Conservation (phyloP, 306 rosid species). For the Rubus idaeus region DNA sequence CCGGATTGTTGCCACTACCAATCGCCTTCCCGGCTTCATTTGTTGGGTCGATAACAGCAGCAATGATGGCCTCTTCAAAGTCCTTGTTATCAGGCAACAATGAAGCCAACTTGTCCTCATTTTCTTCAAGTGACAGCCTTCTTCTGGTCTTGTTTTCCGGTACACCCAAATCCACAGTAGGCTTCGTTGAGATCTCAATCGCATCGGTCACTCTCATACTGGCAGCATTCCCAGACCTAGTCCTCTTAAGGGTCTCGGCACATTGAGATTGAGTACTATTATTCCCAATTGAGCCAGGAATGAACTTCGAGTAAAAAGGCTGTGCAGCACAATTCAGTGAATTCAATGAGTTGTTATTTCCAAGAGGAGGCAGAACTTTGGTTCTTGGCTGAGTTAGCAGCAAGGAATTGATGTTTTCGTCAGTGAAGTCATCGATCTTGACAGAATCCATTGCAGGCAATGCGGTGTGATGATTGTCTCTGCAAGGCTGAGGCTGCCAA, state of each 20-base stretch:
- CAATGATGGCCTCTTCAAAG: constrained; percentile 87
- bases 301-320: constrained; percentile 65
- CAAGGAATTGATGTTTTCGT: constrained; percentile 62
- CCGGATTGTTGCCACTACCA: constrained; percentile 6
- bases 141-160: constrained; percentile 68
- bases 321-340: constrained; percentile 75
- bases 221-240: constrained; percentile 82
- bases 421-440: constrained; percentile 50
- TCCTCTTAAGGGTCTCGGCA: constrained; percentile 74
- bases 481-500: constrained; percentile 99
- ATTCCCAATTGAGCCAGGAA: constrained; percentile 34
- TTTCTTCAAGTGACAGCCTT: constrained; percentile 51
- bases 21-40: constrained; percentile 33
- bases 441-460: constrained; percentile 29
- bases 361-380: constrained; percentile 23
- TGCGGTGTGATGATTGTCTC: constrained; percentile 60
- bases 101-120: constrained; percentile 36
- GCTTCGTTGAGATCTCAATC: constrained; percentile 29
- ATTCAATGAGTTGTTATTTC: constrained; percentile 23
- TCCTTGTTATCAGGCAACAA: constrained; percentile 75
- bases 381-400: constrained; percentile 1
- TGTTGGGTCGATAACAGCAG: constrained; percentile 60
- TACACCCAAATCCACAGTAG: constrained; percentile 29
- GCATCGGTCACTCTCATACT: constrained; percentile 41
- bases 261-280: constrained; percentile 23